Evolutionary conservation across 495 filamentous ascomycete genomes (phyloP), one percentile per base, ranked within the genome.

Genomic region (Amphirosellinia nigrospora): DNA sequence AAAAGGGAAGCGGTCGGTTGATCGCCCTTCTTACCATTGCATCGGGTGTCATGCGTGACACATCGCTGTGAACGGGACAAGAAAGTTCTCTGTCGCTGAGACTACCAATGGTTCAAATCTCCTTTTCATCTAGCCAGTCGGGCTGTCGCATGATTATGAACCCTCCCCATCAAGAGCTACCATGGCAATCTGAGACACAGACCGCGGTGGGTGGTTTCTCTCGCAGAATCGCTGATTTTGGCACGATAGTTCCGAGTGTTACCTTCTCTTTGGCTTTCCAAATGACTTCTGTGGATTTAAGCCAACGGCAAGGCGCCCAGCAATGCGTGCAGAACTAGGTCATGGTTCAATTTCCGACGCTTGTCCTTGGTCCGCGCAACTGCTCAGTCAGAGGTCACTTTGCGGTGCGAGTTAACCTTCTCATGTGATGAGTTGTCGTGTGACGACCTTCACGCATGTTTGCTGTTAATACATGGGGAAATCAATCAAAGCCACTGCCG

Each of bases 401-500:
- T 61, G 55, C 56, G 6, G 4, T 60, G 66, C 41, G 66, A 62
- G 21, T 53, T 53, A 58, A 53, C 56, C 46, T 41, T 62, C 28
- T 53, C 16, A 21, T 34, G 34, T 62, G 13, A 28, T 30, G 34
- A 68, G 66, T 53, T 62, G 34, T 62, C 7, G 41, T 62, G 56
- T 52, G 56, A 59, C 53, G 34, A 32, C 34, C 66, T 62, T 62
- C 30, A 69, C 16, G 56, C 56, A 69, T 69, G 56, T 62, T 39
- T 53, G 66, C 56, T 62, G 56, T 53, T 45, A 30, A 50, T 21
- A 62, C 34, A 26, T 8, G 66, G 11, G 21, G 43, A 61, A 72
- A 73, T 97, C 94, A 97, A 82, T 98, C 94, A 79, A 95, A 97
- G 73, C 91, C 92, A 62, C 92, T 90, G 65, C 92, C 95, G 67